Evolutionary conservation across 2,329 filamentous ascomycete genomes (phyloP).

Genomic region (Bipolaris bicolor): DNA sequence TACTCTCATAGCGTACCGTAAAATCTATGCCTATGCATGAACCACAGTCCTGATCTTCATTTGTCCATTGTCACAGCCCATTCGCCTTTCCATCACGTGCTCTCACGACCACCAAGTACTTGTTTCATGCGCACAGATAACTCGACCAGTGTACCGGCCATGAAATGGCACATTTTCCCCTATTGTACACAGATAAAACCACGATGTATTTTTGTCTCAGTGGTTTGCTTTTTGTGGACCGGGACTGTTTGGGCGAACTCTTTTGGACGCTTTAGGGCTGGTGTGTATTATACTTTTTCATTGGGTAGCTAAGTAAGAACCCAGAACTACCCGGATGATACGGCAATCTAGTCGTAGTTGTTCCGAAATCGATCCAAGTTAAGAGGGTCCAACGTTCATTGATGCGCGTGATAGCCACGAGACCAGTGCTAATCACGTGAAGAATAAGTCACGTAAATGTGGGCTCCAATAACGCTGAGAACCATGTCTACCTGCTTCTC

Average conservation of each 20-base stretch:
- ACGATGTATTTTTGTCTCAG: background rate
- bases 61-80: background rate
- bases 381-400: background rate
- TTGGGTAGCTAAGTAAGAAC: background rate
- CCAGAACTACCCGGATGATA: background rate
- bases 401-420: background rate
- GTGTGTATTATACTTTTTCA: background rate
- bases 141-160: background rate
- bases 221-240: background rate
- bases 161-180: background rate
- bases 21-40: background rate
- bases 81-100: background rate
- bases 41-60: background rate
- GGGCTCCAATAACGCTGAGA: background rate
- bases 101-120: background rate
- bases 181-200: constrained; percentile 1
- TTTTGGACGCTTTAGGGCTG: background rate
- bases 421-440: background rate
- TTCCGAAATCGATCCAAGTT: background rate
- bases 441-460: background rate
- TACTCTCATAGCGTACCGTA: background rate
- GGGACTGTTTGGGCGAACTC: background rate
- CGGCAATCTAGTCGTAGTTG: background rate
- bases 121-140: background rate
- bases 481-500: too few relatives aligned